Percentiles rank a stretch among this genome's conserved stretches.
Evolutionary conservation across 2,329 filamentous ascomycete species (phyloP).

Genomic region (Furcasterigmium sp.): DNA sequence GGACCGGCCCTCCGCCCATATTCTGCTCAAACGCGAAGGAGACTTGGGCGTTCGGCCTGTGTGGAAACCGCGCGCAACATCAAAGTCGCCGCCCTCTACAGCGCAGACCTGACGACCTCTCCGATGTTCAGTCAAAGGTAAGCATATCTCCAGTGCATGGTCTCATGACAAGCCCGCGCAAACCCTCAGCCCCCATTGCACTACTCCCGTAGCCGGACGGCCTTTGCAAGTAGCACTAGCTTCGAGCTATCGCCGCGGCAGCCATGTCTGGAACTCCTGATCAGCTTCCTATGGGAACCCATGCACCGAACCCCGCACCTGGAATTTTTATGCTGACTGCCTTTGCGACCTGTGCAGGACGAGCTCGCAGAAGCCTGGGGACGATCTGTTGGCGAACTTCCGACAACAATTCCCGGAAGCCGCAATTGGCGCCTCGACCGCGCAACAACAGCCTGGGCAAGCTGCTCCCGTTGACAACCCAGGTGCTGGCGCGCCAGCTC

Average conservation of each 20-base stretch:
- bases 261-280: too few species aligned
- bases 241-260: too few species aligned
- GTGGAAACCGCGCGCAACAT: constrained; percentile 6
- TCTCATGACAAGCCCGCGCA: too few species aligned
- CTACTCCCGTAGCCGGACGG: too few species aligned
- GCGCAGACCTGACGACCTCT: constrained; percentile 8
- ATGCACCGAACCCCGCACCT: too few species aligned
- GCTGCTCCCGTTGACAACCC: constrained; percentile 25
- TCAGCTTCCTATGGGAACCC: too few species aligned
- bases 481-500: neutral
- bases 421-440: constrained; percentile 42
- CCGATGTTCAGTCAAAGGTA: constrained; percentile 30
- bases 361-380: constrained; percentile 78
- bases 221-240: too few species aligned
- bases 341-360: too few species aligned
- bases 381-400: constrained; percentile 80
- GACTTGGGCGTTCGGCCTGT: neutral
- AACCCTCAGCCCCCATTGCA: too few species aligned
- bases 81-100: constrained; percentile 16
- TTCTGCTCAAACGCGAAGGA: neutral
- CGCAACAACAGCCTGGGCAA: constrained; percentile 33
- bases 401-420: constrained; percentile 78
- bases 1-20: neutral
- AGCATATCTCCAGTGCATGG: constrained; percentile 9
- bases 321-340: too few species aligned